Evolutionary conservation across 2,329 filamentous ascomycete species (phyloP).

Genomic region (Monosporascus sp.): DNA sequence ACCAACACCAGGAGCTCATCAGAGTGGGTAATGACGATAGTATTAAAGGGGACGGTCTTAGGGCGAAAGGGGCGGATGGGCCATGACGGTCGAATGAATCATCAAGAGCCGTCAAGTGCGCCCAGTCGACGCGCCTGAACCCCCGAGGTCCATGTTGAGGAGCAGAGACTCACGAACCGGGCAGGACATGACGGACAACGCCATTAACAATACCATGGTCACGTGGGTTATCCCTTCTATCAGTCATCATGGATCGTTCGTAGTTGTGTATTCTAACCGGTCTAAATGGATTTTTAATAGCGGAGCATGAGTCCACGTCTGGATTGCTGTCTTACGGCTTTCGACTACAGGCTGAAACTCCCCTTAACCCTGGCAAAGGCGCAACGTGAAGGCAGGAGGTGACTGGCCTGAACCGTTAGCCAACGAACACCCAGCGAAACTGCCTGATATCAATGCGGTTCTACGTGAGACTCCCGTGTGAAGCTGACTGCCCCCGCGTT

Average conservation of each 20-base stretch:
- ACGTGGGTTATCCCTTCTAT: background rate
- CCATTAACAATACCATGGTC: slow-evolving; percentile 9
- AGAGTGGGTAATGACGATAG: too few relatives aligned
- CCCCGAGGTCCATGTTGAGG: slow-evolving; percentile 9
- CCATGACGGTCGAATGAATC: background rate
- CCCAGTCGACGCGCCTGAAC: background rate
- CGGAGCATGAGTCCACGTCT: slow-evolving; percentile 50
- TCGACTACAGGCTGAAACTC: slow-evolving; percentile 42
- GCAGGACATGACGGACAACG: slow-evolving; percentile 6
- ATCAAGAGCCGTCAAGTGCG: background rate
- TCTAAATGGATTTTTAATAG: slow-evolving; percentile 9
- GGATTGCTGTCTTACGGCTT: slow-evolving; percentile 42
- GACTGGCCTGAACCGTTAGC: slow-evolving; percentile 39
- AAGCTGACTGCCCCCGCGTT: slow-evolving; percentile 45
- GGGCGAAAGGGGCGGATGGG: too few relatives aligned
- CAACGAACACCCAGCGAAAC: slow-evolving; percentile 38
- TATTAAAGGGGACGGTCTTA: too few relatives aligned
- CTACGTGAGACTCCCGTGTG: slow-evolving; percentile 46
- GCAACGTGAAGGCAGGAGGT: slow-evolving; percentile 48
- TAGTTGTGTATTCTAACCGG: too few relatives aligned
- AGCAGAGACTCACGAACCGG: slow-evolving; percentile 6
- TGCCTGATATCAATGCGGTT: slow-evolving; percentile 48
- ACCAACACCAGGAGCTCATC: too few relatives aligned
- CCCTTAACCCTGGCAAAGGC: slow-evolving; percentile 41
- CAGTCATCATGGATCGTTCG: too few relatives aligned